Conservation (phyloP, 352 stramenopile genomes). For the Pythium phragmitis region DNA sequence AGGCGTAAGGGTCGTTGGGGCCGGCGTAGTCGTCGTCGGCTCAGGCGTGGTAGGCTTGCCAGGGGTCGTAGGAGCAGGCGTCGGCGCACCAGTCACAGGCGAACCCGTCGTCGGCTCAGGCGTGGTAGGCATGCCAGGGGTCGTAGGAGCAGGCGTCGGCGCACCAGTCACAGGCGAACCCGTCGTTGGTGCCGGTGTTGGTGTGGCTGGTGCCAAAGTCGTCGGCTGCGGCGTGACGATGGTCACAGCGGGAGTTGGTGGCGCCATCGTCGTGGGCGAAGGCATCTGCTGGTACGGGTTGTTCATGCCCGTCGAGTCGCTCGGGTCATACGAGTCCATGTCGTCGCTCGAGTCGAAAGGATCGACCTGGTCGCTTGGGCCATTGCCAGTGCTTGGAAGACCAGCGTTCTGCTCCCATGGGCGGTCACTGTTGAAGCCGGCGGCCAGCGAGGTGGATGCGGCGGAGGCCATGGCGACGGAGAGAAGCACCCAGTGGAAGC, state of each 20-base stretch:
- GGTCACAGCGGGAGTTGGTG: neutral
- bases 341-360: neutral
- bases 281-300: slow-evolving; percentile 8
- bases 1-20: neutral
- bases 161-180: neutral
- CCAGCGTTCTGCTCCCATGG: slow-evolving; percentile 19
- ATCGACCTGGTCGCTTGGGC: neutral
- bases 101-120: slow-evolving; percentile 8
- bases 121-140: slow-evolving; percentile 7
- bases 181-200: slow-evolving; percentile 4
- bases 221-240: neutral
- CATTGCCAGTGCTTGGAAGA: neutral
- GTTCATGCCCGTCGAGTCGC: neutral
- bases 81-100: slow-evolving; percentile 2
- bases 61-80: slow-evolving; percentile 8
- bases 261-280: neutral
- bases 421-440: slow-evolving; percentile 4
- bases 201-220: neutral
- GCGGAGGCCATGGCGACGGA: slow-evolving; percentile 6
- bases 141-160: slow-evolving; percentile 1
- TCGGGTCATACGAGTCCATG: neutral
- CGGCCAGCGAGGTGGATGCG: neutral
- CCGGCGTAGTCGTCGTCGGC: too few species aligned
- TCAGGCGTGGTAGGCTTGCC: neutral
- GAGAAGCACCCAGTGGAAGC: slow-evolving; percentile 17